Evolutionary conservation across 257 asterid genomes (phyloP).

Genomic region (Ocimum tenuiflorum): DNA sequence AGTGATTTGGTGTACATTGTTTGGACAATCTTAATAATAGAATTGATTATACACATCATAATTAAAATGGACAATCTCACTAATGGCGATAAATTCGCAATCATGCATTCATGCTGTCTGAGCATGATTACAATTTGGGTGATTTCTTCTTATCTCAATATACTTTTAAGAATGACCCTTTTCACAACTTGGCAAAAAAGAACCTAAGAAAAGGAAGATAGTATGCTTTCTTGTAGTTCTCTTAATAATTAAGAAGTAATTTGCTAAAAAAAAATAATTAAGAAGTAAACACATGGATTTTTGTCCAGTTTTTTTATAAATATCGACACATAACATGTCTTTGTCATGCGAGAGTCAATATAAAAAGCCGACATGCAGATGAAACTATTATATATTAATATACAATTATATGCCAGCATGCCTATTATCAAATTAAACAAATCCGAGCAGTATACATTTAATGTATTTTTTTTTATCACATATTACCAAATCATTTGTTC

Average conservation of each 20-base stretch:
- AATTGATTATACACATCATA: not conserved
- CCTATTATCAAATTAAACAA: too few relatives aligned
- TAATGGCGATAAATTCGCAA: not conserved
- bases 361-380: too few relatives aligned
- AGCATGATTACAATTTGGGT: not conserved
- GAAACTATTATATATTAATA: too few relatives aligned
- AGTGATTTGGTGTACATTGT: not conserved
- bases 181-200: not conserved
- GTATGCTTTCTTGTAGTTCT: not conserved
- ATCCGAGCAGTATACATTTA: too few relatives aligned
- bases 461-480: too few relatives aligned
- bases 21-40: too few relatives aligned
- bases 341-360: too few relatives aligned
- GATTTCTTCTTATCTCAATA: not conserved
- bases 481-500: too few relatives aligned
- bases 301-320: not conserved
- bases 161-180: not conserved
- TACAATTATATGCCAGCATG: too few relatives aligned
- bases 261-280: too few relatives aligned
- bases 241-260: not conserved
- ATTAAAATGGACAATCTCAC: not conserved
- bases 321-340: not conserved
- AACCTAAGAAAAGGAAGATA: not conserved
- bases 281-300: not conserved
- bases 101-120: conserved; percentile 1